Evolutionary conservation across 495 filamentous ascomycete species (phyloP).

Genomic region (Penicillium parvum): DNA sequence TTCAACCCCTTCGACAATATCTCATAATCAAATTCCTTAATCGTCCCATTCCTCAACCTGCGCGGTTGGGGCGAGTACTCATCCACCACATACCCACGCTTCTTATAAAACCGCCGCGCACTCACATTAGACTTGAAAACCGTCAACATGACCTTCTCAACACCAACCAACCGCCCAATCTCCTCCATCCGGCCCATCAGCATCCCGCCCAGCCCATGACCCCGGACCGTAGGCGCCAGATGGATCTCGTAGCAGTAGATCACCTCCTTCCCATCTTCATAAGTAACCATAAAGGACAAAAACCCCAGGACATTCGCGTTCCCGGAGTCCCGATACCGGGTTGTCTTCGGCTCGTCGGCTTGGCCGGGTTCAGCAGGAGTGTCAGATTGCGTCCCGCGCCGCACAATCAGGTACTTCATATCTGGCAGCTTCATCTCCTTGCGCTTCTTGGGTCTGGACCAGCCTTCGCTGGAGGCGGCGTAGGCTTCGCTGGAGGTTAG

Average conservation of each 20-base stretch:
- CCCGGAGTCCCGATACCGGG: not conserved
- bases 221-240: slow-evolving; percentile 50
- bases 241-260: slow-evolving; percentile 91
- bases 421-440: slow-evolving; percentile 72
- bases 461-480: slow-evolving; percentile 56
- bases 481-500: slow-evolving; percentile 66
- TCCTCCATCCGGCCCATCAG: slow-evolving; percentile 42
- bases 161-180: slow-evolving; percentile 37
- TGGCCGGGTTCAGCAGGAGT: not conserved
- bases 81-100: slow-evolving; percentile 63
- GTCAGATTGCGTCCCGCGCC: slow-evolving; percentile 12
- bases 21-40: slow-evolving; percentile 61
- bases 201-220: slow-evolving; percentile 36
- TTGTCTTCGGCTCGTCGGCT: slow-evolving; percentile 3
- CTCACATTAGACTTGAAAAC: slow-evolving; percentile 65
- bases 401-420: slow-evolving; percentile 62
- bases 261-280: slow-evolving; percentile 69
- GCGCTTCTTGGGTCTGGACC: slow-evolving; percentile 65
- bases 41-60: slow-evolving; percentile 58
- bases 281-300: slow-evolving; percentile 76
- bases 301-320: slow-evolving; percentile 53
- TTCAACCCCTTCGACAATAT: slow-evolving; percentile 63
- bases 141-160: slow-evolving; percentile 81
- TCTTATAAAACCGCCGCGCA: slow-evolving; percentile 62
- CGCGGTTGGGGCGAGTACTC: slow-evolving; percentile 60